phyloP scores from a whole-genome alignment of 2,329 filamentous ascomycete species.

The Fusarium sp. region DNA sequence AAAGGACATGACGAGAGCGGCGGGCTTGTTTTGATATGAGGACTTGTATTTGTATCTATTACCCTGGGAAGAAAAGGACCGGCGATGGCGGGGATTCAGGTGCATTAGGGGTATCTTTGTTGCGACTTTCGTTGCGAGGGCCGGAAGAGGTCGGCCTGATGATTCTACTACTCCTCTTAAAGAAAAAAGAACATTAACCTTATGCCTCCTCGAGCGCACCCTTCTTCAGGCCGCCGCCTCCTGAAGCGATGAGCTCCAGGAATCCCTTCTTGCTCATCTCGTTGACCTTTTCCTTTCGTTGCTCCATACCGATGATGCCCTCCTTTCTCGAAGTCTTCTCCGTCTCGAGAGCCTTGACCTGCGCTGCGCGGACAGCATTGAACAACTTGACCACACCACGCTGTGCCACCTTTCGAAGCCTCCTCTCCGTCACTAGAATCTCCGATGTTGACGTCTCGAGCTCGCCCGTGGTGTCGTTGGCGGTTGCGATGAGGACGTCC shows the following conservation, averaged over 20 bases:
- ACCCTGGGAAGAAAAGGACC: conserved; percentile 40
- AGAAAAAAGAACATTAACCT: conserved; percentile 38
- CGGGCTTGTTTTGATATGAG: conserved; percentile 33
- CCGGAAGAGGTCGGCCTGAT: conserved; percentile 41
- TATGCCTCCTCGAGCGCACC: conserved; percentile 69
- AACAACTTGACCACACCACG: conserved; percentile 96
- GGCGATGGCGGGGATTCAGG: conserved; percentile 38
- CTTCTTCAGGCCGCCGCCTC: conserved; percentile 70
- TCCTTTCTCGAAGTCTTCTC: conserved; percentile 76
- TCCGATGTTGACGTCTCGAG: conserved; percentile 62
- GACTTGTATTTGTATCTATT: conserved; percentile 45
- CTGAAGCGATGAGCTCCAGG: conserved; percentile 84
- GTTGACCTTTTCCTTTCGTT: conserved; percentile 87
- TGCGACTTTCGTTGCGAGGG: conserved; percentile 43
- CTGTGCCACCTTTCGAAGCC: conserved; percentile 88
- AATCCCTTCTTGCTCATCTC: conserved; percentile 99
- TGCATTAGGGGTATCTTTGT: conserved; percentile 49
- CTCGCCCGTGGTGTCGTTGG: conserved; percentile 62
- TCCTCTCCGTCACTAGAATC: conserved; percentile 79
- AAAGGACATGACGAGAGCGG: conserved; percentile 17
- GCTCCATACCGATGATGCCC: conserved; percentile 81
- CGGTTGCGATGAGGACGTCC: conserved; percentile 79
- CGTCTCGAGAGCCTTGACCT: conserved; percentile 87
- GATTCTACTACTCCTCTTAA: conserved; percentile 47
- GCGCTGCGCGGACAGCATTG: conserved; percentile 92